Evolutionary conservation across 352 stramenopile species (phyloP), one percentile per base, ranked within the genome.

Genomic region (Globisporangium echinulatum): DNA sequence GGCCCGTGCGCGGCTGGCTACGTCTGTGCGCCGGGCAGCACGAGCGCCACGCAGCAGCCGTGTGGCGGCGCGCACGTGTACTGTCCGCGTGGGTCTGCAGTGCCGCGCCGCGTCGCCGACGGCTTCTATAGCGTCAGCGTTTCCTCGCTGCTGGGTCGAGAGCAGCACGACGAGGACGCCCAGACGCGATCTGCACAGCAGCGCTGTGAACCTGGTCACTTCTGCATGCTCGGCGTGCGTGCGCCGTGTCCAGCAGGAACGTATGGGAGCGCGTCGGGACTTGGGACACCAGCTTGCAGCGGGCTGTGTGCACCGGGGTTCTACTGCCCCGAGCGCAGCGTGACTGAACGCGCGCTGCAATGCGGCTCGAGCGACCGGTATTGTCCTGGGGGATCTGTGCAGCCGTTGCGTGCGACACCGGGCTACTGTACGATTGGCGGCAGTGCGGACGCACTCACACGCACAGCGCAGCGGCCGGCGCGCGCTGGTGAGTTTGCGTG

Each of bases 191-290:
- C 7, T 69, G 81, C 37, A 72, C 63, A 47, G 59, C 50, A 6
- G 58, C 88, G 54, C 54, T 96, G 87, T 52, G 77, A 82, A 0
- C 53, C 52, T 14, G 85, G 85, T 0, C 85, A 73, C 51, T 97
- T 84, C 56, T 96, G 88, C 60, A 67, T 71, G 5, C 70, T 74
- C 40, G 82, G 82, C 15, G 79, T 88, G 52, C 70, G 72, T n/a
- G 80, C 80, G 11, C 73, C 71, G 5, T 92, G 81, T 65, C 79
- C 81, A 19, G 68, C 72, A 58, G 83, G 85, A 33, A 85, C 71
- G 1, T 92, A 79, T 56, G 79, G 84, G 5, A 64, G 79, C 17
- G 37, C 11, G 0, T 58, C 51, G 4, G 66, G 67, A 3, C 66
- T 88, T 19, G 48, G 56, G 0, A 55, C 68, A 1, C 39, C 66